Evolutionary conservation across 345 rosid genomes (phyloP), one percentile per base, ranked within the genome.

Genomic region (Raphanus sativus): DNA sequence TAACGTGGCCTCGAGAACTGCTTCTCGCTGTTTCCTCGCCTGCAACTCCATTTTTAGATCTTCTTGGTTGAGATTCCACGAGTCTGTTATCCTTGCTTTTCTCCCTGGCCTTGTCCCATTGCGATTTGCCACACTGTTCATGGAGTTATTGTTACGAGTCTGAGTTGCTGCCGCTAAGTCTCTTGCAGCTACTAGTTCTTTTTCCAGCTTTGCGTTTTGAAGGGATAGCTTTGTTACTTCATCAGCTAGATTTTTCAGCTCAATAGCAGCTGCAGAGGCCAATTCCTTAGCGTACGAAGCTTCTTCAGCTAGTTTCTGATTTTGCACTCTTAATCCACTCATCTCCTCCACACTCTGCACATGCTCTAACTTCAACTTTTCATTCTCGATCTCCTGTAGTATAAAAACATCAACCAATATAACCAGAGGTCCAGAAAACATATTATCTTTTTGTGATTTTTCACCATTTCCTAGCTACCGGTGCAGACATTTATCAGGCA

Each of bases 181-280:
- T 75, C 90, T 83, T 55, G 92, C 86, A 79, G 91, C 85, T 80
- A 79, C 65, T 61, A 92, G 62, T 67, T 92, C 98, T 67, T 90
- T 92, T 75, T 92, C 98, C 40, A 91, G 81, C 77, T 91, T 95
- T 40, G 88, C 88, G 32, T 89, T 92, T 79, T 89, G 96, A 77
- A 89, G 73, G 1, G 98, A 91, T 61, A 92, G 87, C 76, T 85
- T 91, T 61, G 98, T 95, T 54, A 95, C 97, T 86, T 92, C 97
- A 70, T 85, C 85, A 65, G 98, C 98, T 80, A 95, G 86, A 73
- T 90, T 95, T 81, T 95, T 95, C 60, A 95, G 85, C 85, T 95
- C 99, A 77, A 95, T 90, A 12, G 99, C 99, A 42, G 99, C 99
- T 77, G 98, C 98, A 75, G 99, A 92, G 0, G 99, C 99, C 80